Base-by-base conservation (phyloP, 2,329 filamentous ascomycete species). In the Cryphonectria nitschkei region DNA sequence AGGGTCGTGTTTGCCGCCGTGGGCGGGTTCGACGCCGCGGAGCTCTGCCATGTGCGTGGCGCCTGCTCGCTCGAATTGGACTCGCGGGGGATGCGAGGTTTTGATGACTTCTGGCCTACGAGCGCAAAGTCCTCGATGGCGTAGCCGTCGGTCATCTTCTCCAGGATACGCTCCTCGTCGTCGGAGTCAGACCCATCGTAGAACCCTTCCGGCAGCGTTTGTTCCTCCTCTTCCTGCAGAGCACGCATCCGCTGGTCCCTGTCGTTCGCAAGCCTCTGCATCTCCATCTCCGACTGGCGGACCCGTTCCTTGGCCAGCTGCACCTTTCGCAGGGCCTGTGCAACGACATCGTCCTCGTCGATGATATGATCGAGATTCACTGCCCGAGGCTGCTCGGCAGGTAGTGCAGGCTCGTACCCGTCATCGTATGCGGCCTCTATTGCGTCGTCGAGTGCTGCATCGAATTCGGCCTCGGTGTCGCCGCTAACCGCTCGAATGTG, bases 371-470 rank as follows among this genome's bases (percentile, higher is more conserved):
- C 68, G 26, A 68, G 41, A 16, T 67, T 65, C 14, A 64, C 22
- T 8, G 22, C 3, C 19, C 60, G 50, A 50, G 81, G 77, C 34
- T 80, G 78, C 81, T 34, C 83, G 82, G 8, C 83, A 82, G 8
- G 85, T 80, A 26, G 86, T 79, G 88, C 89, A 4, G 92, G 92
- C 77, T 97, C 94, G 74, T 94, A 93, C 0, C 93, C 93, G 73
- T 98, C 94, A 78, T 97, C 92, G 79, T 98, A 99, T 6, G 95
- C 96, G 66, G 95, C 95, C 80, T 98, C 96, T 11, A 98, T 95
- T 19, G 96, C 96, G 34, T 95, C 95, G 81, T 98, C 95, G 60
- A 98, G 85, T 4, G 96, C 96, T 11, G 94, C 94, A 80, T 98
- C 95, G 75, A 98, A 97, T 77, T 97, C 95, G 8, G 93, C 92